Percentiles rank a stretch among this genome's conserved stretches.
Evolutionary conservation across 192 early-diverging fungal genomes (phyloP).

Genomic region (Coemansia sp.): DNA sequence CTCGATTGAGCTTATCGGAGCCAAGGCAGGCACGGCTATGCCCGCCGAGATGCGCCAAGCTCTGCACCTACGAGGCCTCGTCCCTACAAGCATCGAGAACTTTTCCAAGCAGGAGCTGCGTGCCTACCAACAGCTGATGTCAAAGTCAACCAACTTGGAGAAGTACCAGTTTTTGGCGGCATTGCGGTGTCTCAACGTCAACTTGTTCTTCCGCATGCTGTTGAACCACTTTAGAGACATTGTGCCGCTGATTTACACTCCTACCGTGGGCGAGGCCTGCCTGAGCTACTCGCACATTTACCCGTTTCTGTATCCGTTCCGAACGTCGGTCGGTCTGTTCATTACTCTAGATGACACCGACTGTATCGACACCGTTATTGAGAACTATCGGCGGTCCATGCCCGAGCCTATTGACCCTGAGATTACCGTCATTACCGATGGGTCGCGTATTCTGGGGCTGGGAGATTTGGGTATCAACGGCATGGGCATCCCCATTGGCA

Average conservation of each 20-base stretch:
- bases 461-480: constrained; percentile 92
- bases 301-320: constrained; percentile 71
- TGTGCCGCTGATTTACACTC: constrained; percentile 73
- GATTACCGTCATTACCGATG: constrained; percentile 90
- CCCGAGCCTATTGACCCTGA: constrained; percentile 62
- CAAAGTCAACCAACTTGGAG: constrained; percentile 66
- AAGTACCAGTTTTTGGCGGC: constrained; percentile 79
- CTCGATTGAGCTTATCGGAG: constrained; percentile 49
- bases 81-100: constrained; percentile 70
- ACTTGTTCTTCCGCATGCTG: constrained; percentile 77
- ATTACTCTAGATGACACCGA: constrained; percentile 69
- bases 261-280: constrained; percentile 76
- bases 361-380: constrained; percentile 67
- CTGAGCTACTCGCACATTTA: constrained; percentile 80
- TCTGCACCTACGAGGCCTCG: constrained; percentile 63
- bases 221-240: constrained; percentile 72
- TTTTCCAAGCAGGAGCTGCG: constrained; percentile 71
- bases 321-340: constrained; percentile 75
- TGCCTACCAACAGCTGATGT: constrained; percentile 63
- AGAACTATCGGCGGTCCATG: constrained; percentile 66
- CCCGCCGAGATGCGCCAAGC: constrained; percentile 55
- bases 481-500: constrained; percentile 92
- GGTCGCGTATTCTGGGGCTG: constrained; percentile 86
- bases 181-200: constrained; percentile 68
- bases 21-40: constrained; percentile 42